These are phyloP conservation scores for Malassezia nana DNA, from an alignment of 1,284 basidiomycete species.

Conservation along the genomic window DNA sequence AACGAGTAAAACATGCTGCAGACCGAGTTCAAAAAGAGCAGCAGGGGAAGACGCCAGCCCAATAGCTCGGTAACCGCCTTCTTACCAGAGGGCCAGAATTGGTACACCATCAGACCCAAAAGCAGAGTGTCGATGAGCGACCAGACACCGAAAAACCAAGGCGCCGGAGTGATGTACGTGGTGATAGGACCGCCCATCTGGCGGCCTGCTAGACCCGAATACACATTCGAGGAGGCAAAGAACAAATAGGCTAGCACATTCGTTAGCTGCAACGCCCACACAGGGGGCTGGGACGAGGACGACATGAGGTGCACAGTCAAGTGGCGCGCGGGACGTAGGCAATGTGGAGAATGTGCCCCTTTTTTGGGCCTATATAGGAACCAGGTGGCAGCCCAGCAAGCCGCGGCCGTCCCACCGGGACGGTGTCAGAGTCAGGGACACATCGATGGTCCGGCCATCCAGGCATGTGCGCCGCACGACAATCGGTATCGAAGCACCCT, in stretches of 20 bases:
- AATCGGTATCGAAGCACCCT: slow-evolving; percentile 3
- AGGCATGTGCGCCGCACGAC: background rate
- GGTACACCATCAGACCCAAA: slow-evolving; percentile 55
- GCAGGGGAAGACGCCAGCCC: slow-evolving; percentile 75
- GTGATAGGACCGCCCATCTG: slow-evolving; percentile 47
- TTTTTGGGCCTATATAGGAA: background rate
- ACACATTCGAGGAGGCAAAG: slow-evolving; percentile 79
- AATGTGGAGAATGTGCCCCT: background rate
- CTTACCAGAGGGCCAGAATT: slow-evolving; percentile 58
- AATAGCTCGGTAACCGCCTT: slow-evolving; percentile 70
- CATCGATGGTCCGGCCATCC: background rate
- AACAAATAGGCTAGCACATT: slow-evolving; percentile 69
- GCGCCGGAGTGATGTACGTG: slow-evolving; percentile 80
- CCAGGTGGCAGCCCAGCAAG: slow-evolving; percentile 15
- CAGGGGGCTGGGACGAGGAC: background rate
- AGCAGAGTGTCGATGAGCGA: slow-evolving; percentile 74
- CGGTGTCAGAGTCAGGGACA: background rate
- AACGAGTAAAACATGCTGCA: slow-evolving; percentile 60
- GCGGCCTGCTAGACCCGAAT: slow-evolving; percentile 64
- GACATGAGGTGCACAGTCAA: background rate
- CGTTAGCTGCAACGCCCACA: slow-evolving; percentile 53
- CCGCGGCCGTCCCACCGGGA: slow-evolving; percentile 13
- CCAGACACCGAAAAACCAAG: slow-evolving; percentile 70
- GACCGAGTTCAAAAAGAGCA: slow-evolving; percentile 70
- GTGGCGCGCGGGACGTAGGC: background rate